Evolutionary conservation across 2,329 filamentous ascomycete genomes (phyloP), one percentile per base, ranked within the genome.

Genomic region (Calonectria multiphialidica): DNA sequence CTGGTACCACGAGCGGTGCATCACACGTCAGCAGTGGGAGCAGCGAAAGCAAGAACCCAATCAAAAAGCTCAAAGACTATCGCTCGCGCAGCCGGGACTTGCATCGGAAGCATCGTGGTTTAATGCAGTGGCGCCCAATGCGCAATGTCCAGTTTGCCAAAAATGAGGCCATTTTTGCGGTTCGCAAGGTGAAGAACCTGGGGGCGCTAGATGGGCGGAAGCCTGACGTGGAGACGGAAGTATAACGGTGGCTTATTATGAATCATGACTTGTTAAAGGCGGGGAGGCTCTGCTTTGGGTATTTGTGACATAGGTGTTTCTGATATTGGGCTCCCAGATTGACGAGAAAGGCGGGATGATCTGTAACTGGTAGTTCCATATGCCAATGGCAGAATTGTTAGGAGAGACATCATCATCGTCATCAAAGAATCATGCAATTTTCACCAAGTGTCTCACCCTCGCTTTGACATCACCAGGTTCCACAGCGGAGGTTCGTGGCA

Each of bases 71-170:
- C 80, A 92, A 92, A 81, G 89, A 93, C 25, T 91, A 93, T 81
- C 92, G 91, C 78, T 87, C 88, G 69, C 89, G 91, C 74, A 95
- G 93, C 80, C 91, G 93, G 74, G 92, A 94, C 55, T 88, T 98
- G 81, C 93, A 96, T 82, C 90, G 96, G 0, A 95, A 96, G 84
- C 95, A 98, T 77, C 89, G 96, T 13, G 96, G 96, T 0, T 80
- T 98, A 81, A 98, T 98, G 95, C 96, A 98, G 83, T 98, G 96
- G 95, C 94, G 92, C 80, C 96, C 96, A 0, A 94, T 96, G 81
- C 89, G 96, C 47, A 98, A 98, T 81, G 87, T 91, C 25, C 91
- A 92, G 76, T 98, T 98, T 82, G 96, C 93, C 50, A 98, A 97
- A 84, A 89, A 98, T 79, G 94, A 98, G 86, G 91, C 94, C 0